Evolutionary conservation across 2,329 filamentous ascomycete genomes (phyloP), one percentile per base, ranked within the genome.

Genomic region (Lithohypha guttulata): DNA sequence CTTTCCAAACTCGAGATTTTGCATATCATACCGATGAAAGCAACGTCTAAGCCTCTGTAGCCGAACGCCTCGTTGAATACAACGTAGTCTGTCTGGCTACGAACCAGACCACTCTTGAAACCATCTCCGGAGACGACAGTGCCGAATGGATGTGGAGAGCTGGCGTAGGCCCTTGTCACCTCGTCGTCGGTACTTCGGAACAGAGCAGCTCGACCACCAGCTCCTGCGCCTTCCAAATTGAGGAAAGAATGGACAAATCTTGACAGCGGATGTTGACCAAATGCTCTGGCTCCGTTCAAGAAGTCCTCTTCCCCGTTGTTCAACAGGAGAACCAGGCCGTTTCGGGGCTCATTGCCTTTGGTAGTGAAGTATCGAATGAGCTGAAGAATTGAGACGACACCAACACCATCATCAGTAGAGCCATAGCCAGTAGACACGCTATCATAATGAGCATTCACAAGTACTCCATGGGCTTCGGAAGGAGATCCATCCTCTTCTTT

Each of bases 281-380:
- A 95, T 4, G 82, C 86, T 44, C 77, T 75, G 5, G 89, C 86
- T 1, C 91, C 91, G 48, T 93, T 84, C 8, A 96, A 66, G 23
- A 79, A 91, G 53, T 96, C 89, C 57, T 98, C 91, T 56, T 98
- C 91, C 23, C 83, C 89, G 54, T 96, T 95, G 68, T 98, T 98
- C 55, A 96, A 72, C 19, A 96, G 70, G 7, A 85, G 71, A 10
- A 96, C 75, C 29, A 98, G 71, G 2, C 87, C 89, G 50, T 80
- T 76, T 53, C 77, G 79, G 2, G 87, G 87, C 54, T 77, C 77
- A 47, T 83, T 76, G 19, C 71, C 77, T 0, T 73, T 63, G 2
- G 71, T 71, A 1, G 84, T 86, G 56, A 93, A 95, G 60, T 94
- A 84, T 46, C 79, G 83, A 45, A 96, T 71, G 34, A 96, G 66